These are phyloP conservation scores for Puccinia horiana DNA, from an alignment of 1,284 basidiomycete species.

Conservation along the genomic window DNA sequence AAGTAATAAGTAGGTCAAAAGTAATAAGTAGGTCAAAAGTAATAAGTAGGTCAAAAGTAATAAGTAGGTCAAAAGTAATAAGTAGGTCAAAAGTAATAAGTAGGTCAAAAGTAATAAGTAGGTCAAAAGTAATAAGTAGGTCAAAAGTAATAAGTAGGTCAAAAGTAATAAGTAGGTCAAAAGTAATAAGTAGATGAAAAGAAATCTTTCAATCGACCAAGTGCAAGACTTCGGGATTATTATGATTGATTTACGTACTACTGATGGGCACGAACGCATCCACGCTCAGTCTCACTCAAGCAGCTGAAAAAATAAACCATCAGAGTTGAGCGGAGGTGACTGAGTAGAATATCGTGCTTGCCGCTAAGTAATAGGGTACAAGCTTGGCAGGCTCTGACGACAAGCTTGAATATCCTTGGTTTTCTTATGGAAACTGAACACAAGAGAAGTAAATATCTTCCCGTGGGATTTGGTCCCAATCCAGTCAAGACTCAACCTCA, in stretches of 20 bases:
- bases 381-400: background rate
- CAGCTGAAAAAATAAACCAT: background rate
- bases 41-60: background rate
- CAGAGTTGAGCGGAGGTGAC: background rate
- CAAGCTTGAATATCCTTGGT: constrained; percentile 8
- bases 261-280: background rate
- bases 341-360: background rate
- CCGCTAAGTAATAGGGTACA: background rate
- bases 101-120: background rate
- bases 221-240: background rate
- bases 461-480: background rate
- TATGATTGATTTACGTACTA: background rate
- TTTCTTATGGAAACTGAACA: constrained; percentile 18
- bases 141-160: background rate
- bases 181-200: background rate
- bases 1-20: background rate
- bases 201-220: background rate
- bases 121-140: background rate
- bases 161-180: background rate
- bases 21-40: background rate
- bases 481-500: background rate
- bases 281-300: background rate
- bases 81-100: background rate
- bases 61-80: background rate
- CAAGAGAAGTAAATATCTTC: background rate